A percentile compares a stretch with the other conserved stretches of the same genome.
Conservation (phyloP, 345 rosid genomes). For the Eucalyptus polyanthemos region DNA sequence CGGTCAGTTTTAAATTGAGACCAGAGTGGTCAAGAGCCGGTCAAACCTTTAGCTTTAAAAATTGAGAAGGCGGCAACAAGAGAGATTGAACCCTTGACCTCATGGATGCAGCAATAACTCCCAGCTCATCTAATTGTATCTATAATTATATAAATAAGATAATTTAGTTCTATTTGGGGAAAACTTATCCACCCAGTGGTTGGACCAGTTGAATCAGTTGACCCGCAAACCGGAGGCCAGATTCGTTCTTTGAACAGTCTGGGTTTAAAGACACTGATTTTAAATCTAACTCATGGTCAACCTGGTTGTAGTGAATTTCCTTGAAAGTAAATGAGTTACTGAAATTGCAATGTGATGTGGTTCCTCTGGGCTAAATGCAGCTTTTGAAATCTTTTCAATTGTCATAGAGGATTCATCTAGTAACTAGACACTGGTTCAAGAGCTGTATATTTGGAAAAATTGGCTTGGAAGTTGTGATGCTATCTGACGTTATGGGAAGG, state of each 20-base stretch:
- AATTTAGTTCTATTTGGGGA: neutral
- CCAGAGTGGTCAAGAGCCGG: neutral
- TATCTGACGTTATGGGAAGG: neutral
- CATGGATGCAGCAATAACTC: neutral
- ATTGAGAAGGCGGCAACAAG: neutral
- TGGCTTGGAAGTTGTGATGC: neutral
- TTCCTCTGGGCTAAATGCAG: neutral
- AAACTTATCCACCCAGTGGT: neutral
- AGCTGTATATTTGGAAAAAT: neutral
- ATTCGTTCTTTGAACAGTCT: neutral
- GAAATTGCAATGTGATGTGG: neutral
- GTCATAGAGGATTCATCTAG: neutral
- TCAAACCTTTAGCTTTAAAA: neutral
- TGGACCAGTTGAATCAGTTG: neutral
- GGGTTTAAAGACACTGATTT: neutral
- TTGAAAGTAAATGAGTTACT: neutral
- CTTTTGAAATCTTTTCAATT: neutral
- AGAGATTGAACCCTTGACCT: neutral
- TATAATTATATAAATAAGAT: neutral
- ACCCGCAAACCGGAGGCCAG: neutral
- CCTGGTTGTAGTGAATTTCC: neutral
- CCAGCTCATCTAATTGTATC: neutral
- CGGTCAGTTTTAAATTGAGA: neutral
- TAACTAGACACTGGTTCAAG: neutral
- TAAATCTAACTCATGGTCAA: neutral